Evolutionary conservation across 768 basidiomycete species (phyloP), one percentile per base, ranked within the genome.

Genomic region (Pleurotus platypus): DNA sequence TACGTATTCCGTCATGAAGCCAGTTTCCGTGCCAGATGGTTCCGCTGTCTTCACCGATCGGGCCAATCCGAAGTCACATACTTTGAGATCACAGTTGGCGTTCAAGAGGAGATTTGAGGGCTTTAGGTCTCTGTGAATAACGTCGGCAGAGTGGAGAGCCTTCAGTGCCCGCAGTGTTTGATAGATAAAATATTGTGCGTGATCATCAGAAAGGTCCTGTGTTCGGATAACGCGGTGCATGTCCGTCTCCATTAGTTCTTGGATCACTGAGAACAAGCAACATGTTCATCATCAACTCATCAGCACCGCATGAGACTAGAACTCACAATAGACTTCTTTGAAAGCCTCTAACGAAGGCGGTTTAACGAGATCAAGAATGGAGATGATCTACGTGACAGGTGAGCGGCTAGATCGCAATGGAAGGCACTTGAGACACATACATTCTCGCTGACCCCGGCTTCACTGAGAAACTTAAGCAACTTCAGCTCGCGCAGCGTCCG

Each of bases 81-180:
- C 92, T 69, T 96, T 96, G 63, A 97, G 82, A 69, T 97, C 94
- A 66, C 94, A 97, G 70, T 97, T 98, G 61, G 93, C 93, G 67
- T 98, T 98, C 58, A 98, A 80, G n/a, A 98, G 85, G 3, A 98
- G 80, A 68, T 98, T 98, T 37, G 94, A 95, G 0, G 96, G 96
- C 68, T 98, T 98, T 64, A 99, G 85, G 72, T 99, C 96, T 53
- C 95, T 86, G 69, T 94, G 92, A 63, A 99, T 91, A 58, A 99
- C 93, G 72, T 96, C 92, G 30, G 96, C 96, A 0, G 93, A 94
- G 68, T 98, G 96, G 3, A 98, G 79, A 0, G 96, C 94, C 70
- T 98, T 98, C 64, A 99, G 83, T 1, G 94, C 96, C 42, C 96
- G 87, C 13, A 98, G 83, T 1, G 95, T 96, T 20, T 54, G 37